These are phyloP conservation scores for Aspergillus melleus DNA, from an alignment of 2,329 filamentous ascomycete genomes.

Conservation along the genomic window DNA sequence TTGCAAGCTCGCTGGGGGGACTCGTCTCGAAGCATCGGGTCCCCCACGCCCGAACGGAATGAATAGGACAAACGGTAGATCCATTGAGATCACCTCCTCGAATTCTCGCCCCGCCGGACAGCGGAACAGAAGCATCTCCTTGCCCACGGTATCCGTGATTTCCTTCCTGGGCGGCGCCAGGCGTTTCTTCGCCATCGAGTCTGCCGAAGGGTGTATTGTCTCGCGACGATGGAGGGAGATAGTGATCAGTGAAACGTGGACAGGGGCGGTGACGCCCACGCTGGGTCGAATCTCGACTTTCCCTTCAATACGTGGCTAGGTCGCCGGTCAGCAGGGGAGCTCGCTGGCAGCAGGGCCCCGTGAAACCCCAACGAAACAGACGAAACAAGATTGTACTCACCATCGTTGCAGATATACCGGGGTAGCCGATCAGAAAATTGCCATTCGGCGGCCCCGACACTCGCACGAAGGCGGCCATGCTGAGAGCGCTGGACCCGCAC, in stretches of 20 bases:
- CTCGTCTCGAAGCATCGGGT: slow-evolving; percentile 82
- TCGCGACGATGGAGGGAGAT: slow-evolving; percentile 92
- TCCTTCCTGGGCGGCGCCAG: slow-evolving; percentile 88
- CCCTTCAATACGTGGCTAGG: slow-evolving; percentile 90
- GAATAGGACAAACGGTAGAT: slow-evolving; percentile 94
- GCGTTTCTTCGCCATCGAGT: slow-evolving; percentile 90
- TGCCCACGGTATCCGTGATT: slow-evolving; percentile 87
- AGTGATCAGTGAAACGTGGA: slow-evolving; percentile 87
- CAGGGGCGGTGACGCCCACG: slow-evolving; percentile 81
- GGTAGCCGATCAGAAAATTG: slow-evolving; percentile 94
- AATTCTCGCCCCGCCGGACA: slow-evolving; percentile 80
- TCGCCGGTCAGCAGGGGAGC: slow-evolving; percentile 12
- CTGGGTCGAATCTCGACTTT: slow-evolving; percentile 94
- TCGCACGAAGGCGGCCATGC: slow-evolving; percentile 81
- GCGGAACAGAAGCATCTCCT: slow-evolving; percentile 89
- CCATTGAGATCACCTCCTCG: slow-evolving; percentile 91
- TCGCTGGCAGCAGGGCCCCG: background rate
- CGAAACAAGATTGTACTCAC: slow-evolving; percentile 58
- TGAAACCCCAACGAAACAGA: background rate
- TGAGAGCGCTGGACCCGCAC: slow-evolving; percentile 40
- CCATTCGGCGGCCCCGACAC: slow-evolving; percentile 97
- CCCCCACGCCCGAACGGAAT: slow-evolving; percentile 92
- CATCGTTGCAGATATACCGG: slow-evolving; percentile 94
- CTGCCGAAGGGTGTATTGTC: slow-evolving; percentile 93
- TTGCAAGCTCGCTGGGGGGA: slow-evolving; percentile 89